These are phyloP conservation scores for Neostapfia colusana DNA, from an alignment of 176 grass and related monocot species.

Conservation along the genomic window DNA sequence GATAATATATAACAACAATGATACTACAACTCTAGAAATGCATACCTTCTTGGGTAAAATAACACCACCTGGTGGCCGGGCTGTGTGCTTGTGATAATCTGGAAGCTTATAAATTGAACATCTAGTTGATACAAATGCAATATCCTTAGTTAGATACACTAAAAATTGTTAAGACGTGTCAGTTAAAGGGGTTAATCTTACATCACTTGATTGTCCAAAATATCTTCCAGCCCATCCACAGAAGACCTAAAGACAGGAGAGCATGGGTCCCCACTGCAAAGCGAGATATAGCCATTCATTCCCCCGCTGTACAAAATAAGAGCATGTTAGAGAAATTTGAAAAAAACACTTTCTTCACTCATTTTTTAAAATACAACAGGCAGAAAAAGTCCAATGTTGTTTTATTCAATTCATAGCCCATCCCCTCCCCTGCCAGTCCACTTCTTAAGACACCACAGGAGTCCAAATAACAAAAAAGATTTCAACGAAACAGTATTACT, in stretches of 20 bases:
- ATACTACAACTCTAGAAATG: neutral
- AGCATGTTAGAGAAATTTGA: conserved; percentile 11
- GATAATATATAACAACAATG: neutral
- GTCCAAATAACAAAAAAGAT: too few relatives aligned
- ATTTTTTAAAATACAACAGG: neutral
- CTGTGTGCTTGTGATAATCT: too few relatives aligned
- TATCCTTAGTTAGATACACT: conserved; percentile 25
- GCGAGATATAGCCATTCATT: conserved; percentile 93
- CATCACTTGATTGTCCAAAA: conserved; percentile 99
- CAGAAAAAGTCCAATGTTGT: neutral
- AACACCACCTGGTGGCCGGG: too few relatives aligned
- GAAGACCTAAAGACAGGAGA: conserved; percentile 87
- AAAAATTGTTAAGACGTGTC: conserved; percentile 29
- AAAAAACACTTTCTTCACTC: neutral
- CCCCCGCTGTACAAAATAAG: conserved; percentile 71
- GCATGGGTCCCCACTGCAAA: conserved; percentile 87
- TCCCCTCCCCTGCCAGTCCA: too few relatives aligned
- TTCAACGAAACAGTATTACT: conserved; percentile 18
- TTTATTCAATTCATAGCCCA: conserved; percentile 9
- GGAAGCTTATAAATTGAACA: too few relatives aligned
- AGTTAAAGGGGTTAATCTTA: conserved; percentile 43
- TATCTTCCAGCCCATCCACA: conserved; percentile 75
- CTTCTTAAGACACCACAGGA: too few relatives aligned
- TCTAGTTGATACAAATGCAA: conserved; percentile 45
- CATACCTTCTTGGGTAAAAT: too few relatives aligned